phyloP scores from a whole-genome alignment of 2,329 filamentous ascomycete genomes.

The Cladobotryum protrusum region DNA sequence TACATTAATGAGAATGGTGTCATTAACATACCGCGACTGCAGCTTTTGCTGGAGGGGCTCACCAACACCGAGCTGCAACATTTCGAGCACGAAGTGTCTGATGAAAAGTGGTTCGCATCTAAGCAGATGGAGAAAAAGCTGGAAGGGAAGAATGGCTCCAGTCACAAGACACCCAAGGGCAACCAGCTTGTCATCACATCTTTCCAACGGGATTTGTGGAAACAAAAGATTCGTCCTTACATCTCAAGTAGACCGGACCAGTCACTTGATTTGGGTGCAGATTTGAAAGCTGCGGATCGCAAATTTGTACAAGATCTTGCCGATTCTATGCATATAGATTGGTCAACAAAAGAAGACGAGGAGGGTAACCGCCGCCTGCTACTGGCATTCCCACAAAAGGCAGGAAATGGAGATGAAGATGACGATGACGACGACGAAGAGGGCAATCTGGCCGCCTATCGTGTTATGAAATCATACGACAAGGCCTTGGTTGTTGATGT shows the following conservation, averaged over 20 bases:
- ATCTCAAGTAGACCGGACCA: conserved; percentile 61
- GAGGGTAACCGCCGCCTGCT: conserved; percentile 49
- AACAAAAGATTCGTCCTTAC: conserved; percentile 72
- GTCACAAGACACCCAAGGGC: conserved; percentile 44
- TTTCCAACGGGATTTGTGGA: conserved; percentile 75
- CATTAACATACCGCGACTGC: conserved; percentile 79
- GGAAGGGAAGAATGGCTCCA: conserved; percentile 50
- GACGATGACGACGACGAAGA: conserved; percentile 53
- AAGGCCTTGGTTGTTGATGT: conserved; percentile 80
- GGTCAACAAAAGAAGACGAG: conserved; percentile 52
- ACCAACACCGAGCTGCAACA: conserved; percentile 85
- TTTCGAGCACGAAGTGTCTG: conserved; percentile 83
- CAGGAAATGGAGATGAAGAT: conserved; percentile 50
- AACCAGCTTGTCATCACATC: conserved; percentile 67
- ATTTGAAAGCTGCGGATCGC: conserved; percentile 75
- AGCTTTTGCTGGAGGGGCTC: conserved; percentile 72
- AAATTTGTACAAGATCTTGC: conserved; percentile 90
- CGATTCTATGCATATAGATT: conserved; percentile 50
- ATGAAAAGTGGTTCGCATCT: conserved; percentile 86
- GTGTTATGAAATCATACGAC: conserved; percentile 86
- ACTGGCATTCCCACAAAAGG: conserved; percentile 41
- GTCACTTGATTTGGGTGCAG: conserved; percentile 66
- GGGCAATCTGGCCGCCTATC: conserved; percentile 76
- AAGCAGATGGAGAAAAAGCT: conserved; percentile 68
- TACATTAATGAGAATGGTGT: conserved; percentile 95